These are phyloP conservation scores for Colletotrichum eleusines DNA, from an alignment of 2,329 filamentous ascomycete species.

Conservation along the genomic window DNA sequence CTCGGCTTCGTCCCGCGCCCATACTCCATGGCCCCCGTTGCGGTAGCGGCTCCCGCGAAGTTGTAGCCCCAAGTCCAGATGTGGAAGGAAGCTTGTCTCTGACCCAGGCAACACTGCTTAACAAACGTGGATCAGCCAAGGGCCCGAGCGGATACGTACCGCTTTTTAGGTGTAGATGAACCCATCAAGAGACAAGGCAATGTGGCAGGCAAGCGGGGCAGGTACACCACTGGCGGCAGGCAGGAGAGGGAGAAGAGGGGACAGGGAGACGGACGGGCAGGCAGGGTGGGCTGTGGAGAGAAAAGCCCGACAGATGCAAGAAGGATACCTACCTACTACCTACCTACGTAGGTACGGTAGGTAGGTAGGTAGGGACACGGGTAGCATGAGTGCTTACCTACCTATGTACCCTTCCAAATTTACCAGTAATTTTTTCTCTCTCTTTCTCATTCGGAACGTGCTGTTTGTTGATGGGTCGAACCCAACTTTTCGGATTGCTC, in stretches of 20 bases:
- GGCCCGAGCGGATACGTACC: not conserved
- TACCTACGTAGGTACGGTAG: not conserved
- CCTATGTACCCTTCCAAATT: no score
- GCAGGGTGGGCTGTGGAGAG: not conserved
- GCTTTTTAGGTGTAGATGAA: not conserved
- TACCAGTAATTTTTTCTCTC: not conserved
- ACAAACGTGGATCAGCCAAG: not conserved
- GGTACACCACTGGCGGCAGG: not conserved
- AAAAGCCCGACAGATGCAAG: conserved; percentile 17
- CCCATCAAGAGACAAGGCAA: not conserved
- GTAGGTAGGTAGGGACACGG: no score
- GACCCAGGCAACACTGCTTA: not conserved
- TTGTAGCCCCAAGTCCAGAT: not conserved
- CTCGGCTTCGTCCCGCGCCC: not conserved
- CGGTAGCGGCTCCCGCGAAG: no score
- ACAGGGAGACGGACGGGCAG: not conserved
- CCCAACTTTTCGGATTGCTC: conserved; percentile 1
- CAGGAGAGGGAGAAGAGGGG: not conserved
- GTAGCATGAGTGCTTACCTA: no score
- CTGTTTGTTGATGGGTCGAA: not conserved
- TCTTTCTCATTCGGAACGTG: not conserved
- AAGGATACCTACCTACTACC: not conserved
- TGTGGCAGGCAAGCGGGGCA: conserved; percentile 1
- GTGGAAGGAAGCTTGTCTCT: not conserved
- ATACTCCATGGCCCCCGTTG: no score